A percentile compares a stretch with the other conserved stretches of the same genome.
Evolutionary conservation across 768 basidiomycete species (phyloP).

Genomic region (Boletus sp.): DNA sequence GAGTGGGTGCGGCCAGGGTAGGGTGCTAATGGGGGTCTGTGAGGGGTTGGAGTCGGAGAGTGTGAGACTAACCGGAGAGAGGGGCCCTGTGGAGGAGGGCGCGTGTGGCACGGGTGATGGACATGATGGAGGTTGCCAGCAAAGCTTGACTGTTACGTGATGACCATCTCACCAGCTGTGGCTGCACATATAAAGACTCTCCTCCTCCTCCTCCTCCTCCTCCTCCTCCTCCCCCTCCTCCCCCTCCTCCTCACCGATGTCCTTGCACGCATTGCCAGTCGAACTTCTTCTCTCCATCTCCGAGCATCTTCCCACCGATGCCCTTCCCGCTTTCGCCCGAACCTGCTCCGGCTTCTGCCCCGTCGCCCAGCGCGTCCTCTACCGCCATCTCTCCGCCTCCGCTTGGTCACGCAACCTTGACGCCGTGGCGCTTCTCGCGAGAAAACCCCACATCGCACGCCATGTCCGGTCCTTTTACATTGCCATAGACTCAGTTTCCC

Average conservation of each 20-base stretch:
- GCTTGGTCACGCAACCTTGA: slow-evolving; percentile 42
- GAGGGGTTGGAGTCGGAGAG: background rate
- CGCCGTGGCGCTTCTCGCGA: slow-evolving; percentile 55
- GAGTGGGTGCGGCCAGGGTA: slow-evolving; percentile 58
- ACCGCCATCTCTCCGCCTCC: slow-evolving; percentile 52
- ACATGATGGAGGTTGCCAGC: slow-evolving; percentile 7
- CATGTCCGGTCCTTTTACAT: slow-evolving; percentile 62
- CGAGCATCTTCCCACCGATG: slow-evolving; percentile 30
- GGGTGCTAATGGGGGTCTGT: slow-evolving; percentile 41
- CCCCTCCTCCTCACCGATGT: slow-evolving; percentile 31
- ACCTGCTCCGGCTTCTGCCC: slow-evolving; percentile 40
- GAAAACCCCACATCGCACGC: slow-evolving; percentile 52
- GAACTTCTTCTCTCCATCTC: slow-evolving; percentile 61
- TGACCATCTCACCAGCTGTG: background rate
- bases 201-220: background rate
- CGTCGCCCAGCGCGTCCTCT: slow-evolving; percentile 60
- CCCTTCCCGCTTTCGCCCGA: slow-evolving; percentile 49
- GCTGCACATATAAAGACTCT: background rate
- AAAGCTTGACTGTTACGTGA: slow-evolving; percentile 13
- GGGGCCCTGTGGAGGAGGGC: background rate
- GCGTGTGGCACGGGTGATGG: background rate
- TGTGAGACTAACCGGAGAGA: background rate
- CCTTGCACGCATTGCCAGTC: slow-evolving; percentile 46
- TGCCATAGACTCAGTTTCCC: slow-evolving; percentile 40
- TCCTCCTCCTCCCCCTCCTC: background rate